Evolutionary conservation across 2,329 filamentous ascomycete genomes (phyloP).

Genomic region (Phyllachora maydis): DNA sequence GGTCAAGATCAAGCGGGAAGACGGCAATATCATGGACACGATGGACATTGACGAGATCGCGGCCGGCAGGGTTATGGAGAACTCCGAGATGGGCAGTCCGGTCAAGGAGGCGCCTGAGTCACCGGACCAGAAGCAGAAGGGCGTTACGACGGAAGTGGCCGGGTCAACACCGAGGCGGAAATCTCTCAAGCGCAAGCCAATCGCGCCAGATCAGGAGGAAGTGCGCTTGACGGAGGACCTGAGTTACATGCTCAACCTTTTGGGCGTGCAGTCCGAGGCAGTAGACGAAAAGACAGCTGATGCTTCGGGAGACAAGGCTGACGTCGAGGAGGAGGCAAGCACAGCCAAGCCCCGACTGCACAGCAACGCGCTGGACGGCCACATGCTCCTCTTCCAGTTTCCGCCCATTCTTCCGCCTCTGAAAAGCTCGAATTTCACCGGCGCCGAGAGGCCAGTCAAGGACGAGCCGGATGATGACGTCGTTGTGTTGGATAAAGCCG

Average conservation of each 20-base stretch:
- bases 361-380: conserved; percentile 26
- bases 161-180: no score
- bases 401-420: conserved; percentile 39
- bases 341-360: conserved; percentile 2
- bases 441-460: conserved; percentile 13
- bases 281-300: no score
- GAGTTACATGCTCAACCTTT: conserved; percentile 11
- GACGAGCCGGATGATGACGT: conserved; percentile 16
- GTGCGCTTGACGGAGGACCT: conserved; percentile 13
- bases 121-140: conserved; percentile 13
- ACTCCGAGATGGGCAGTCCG: no score
- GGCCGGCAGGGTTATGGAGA: conserved; percentile 3
- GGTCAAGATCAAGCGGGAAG: conserved; percentile 6
- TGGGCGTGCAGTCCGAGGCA: conserved; percentile 8
- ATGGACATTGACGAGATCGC: conserved; percentile 7
- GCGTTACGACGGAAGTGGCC: no score
- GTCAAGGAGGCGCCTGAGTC: conserved; percentile 11
- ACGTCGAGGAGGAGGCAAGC: conserved; percentile 4
- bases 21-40: conserved; percentile 3
- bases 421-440: conserved; percentile 7
- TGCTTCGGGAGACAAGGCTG: no score
- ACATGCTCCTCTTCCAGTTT: conserved; percentile 43
- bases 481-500: conserved; percentile 14
- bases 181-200: conserved; percentile 5
- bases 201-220: conserved; percentile 7